A percentile compares a stretch with the other conserved stretches of the same genome.
These are phyloP conservation scores for Penicillium alfredii DNA, from an alignment of 495 filamentous ascomycete species.

Conservation along the genomic window DNA sequence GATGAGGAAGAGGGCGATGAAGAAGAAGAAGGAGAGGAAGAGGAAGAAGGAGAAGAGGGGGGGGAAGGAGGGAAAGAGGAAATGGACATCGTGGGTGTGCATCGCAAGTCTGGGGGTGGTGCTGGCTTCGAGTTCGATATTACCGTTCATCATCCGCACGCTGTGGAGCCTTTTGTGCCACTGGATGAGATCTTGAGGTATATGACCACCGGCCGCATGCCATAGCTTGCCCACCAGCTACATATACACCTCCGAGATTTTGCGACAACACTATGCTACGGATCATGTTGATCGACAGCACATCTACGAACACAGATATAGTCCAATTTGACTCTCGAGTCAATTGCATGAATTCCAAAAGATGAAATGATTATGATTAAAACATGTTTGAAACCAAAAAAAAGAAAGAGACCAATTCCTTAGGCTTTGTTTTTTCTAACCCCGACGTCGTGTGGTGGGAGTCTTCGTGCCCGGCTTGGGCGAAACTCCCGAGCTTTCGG, in stretches of 20 bases:
- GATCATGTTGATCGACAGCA: no score
- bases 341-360: constrained; percentile 10
- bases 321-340: neutral
- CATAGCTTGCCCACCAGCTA: constrained; percentile 15
- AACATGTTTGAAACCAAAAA: constrained; percentile 11
- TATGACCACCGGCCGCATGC: constrained; percentile 47
- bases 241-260: no score
- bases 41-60: constrained; percentile 48
- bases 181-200: constrained; percentile 50
- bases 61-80: constrained; percentile 54
- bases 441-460: constrained; percentile 47
- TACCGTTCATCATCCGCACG: constrained; percentile 28
- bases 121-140: constrained; percentile 41
- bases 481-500: constrained; percentile 34
- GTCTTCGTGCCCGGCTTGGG: constrained; percentile 30
- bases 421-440: constrained; percentile 20
- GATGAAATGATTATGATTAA: constrained; percentile 9
- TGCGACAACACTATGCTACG: no score
- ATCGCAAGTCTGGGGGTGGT: constrained; percentile 33
- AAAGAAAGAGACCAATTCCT: constrained; percentile 3
- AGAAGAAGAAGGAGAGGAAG: constrained; percentile 27
- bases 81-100: constrained; percentile 40
- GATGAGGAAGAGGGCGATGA: constrained; percentile 49
- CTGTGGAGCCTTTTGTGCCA: constrained; percentile 32
- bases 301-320: neutral